phyloP scores from a whole-genome alignment of 225 moss, liverwort and hornwort species.

The Physcomitrium patens region DNA sequence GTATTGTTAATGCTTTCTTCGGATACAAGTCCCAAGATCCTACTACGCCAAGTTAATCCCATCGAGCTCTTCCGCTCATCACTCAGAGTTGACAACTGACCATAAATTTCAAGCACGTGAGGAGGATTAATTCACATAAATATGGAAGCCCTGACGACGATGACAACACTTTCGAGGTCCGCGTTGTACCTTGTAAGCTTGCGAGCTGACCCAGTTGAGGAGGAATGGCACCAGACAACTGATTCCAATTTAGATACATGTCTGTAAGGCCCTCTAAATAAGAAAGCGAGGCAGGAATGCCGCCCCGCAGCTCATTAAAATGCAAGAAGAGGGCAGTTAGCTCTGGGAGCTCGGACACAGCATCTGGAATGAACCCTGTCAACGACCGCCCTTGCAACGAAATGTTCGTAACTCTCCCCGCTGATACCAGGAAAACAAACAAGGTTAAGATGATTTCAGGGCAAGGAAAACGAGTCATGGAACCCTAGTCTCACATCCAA shows the following conservation, averaged over 20 bases:
- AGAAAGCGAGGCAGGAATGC: conserved; percentile 50
- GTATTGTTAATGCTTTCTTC: too few species aligned
- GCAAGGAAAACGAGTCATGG: neutral
- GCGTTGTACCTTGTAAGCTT: conserved; percentile 49
- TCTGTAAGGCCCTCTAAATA: conserved; percentile 45
- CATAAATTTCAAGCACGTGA: too few species aligned
- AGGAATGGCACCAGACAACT: conserved; percentile 51
- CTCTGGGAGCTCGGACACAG: conserved; percentile 51
- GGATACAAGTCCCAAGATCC: too few species aligned
- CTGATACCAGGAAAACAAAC: conserved; percentile 30
- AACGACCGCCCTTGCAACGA: conserved; percentile 50
- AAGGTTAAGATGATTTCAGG: neutral
- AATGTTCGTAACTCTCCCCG: conserved; percentile 46
- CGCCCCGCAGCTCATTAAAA: conserved; percentile 50
- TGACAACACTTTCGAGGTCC: neutral
- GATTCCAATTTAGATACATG: conserved; percentile 58
- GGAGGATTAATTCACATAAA: too few species aligned
- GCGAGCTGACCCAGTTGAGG: conserved; percentile 47
- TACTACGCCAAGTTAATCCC: neutral
- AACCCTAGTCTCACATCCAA: too few species aligned
- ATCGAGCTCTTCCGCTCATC: neutral
- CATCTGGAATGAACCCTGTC: conserved; percentile 53
- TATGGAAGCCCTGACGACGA: too few species aligned
- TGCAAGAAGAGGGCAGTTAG: conserved; percentile 53
- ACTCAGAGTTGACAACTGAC: too few species aligned